Conservation (phyloP, 2,329 filamentous ascomycete species). For the Botryotinia narcissicola region DNA sequence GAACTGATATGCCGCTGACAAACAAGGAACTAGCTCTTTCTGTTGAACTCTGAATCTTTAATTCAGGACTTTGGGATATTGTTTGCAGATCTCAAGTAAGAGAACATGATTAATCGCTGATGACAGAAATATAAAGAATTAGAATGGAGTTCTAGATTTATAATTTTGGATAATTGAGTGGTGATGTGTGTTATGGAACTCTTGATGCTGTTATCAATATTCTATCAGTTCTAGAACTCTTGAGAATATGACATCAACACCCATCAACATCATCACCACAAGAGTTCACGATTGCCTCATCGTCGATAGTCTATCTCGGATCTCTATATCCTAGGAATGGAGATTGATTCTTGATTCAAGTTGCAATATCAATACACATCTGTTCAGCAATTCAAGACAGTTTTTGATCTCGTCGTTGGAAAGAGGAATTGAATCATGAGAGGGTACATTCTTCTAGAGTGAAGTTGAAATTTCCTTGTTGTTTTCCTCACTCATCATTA, state of each 20-base stretch:
- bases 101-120: not conserved
- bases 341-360: not conserved
- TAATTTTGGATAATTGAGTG: not conserved
- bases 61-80: not conserved
- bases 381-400: too few relatives aligned
- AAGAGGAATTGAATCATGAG: too few relatives aligned
- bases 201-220: not conserved
- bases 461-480: too few relatives aligned
- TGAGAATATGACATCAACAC: not conserved
- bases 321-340: not conserved
- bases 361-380: too few relatives aligned
- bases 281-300: not conserved
- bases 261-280: not conserved
- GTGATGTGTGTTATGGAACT: not conserved
- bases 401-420: too few relatives aligned
- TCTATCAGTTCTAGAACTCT: not conserved
- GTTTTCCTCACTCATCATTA: not conserved
- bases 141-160: not conserved
- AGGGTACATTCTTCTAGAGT: too few relatives aligned
- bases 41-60: not conserved
- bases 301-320: not conserved
- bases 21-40: not conserved
- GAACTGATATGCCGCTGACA: not conserved
- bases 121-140: accelerated
- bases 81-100: not conserved